Conservation (phyloP, 768 basidiomycete species). For the Pulveroboletus sp. region DNA sequence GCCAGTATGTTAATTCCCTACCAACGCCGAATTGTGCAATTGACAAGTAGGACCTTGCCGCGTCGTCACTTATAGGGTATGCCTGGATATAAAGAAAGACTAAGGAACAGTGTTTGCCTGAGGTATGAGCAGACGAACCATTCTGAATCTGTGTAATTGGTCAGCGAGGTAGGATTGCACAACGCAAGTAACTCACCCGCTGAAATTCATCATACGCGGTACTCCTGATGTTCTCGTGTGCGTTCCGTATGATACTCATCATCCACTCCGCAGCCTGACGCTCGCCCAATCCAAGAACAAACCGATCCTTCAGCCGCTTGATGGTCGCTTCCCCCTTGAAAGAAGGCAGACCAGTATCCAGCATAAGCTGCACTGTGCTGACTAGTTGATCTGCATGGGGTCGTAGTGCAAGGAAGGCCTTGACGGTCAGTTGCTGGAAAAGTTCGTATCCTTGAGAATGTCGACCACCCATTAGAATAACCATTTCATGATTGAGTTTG, state of each 20-base stretch:
- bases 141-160: constrained; percentile 41
- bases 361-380: constrained; percentile 87
- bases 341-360: constrained; percentile 89
- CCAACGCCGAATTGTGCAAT: neutral
- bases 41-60: neutral
- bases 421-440: constrained; percentile 90
- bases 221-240: constrained; percentile 91
- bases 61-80: constrained; percentile 28
- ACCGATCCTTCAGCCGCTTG: constrained; percentile 79
- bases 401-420: constrained; percentile 95
- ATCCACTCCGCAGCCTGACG: constrained; percentile 92
- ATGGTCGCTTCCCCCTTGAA: constrained; percentile 97
- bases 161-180: constrained; percentile 2
- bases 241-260: constrained; percentile 83
- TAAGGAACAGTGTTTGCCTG: neutral
- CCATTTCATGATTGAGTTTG: constrained; percentile 99
- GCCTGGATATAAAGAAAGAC: constrained; percentile 13
- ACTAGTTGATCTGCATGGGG: constrained; percentile 89
- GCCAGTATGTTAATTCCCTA: neutral
- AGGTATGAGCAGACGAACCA: constrained; percentile 28
- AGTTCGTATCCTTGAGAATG: constrained; percentile 91
- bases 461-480: constrained; percentile 93
- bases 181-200: constrained; percentile 45
- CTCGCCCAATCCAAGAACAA: constrained; percentile 77
- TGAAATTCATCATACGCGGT: constrained; percentile 97